A percentile compares a stretch with the other conserved stretches of the same genome.
Conservation (phyloP, 768 basidiomycete genomes). For the Phanerodontia chrysosporium region DNA sequence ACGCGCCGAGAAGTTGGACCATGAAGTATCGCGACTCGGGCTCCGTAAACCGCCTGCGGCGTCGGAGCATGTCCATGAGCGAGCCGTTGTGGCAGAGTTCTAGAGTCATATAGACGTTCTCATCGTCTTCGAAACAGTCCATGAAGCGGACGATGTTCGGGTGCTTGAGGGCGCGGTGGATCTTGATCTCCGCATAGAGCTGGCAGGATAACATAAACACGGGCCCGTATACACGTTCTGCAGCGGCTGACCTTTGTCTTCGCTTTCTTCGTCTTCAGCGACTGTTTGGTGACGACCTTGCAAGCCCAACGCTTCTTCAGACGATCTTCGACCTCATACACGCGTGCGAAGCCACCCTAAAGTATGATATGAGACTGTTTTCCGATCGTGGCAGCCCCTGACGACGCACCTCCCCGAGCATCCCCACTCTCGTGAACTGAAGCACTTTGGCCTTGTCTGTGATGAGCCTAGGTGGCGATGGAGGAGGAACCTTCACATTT, state of each 20-base stretch:
- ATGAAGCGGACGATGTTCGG: conserved; percentile 90
- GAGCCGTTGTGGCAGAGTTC: conserved; percentile 90
- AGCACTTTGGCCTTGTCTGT: conserved; percentile 53
- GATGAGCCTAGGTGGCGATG: conserved; percentile 77
- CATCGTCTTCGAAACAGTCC: conserved; percentile 93
- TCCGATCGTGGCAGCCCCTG: neutral
- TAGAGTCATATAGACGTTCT: conserved; percentile 96
- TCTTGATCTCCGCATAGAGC: conserved; percentile 99
- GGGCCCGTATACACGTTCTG: neutral
- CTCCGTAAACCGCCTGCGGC: conserved; percentile 83
- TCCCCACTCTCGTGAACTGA: conserved; percentile 69
- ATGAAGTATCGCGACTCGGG: conserved; percentile 91
- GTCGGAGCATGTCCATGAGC: conserved; percentile 86
- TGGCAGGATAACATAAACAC: conserved; percentile 26
- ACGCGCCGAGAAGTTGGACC: conserved; percentile 92
- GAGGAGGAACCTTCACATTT: conserved; percentile 78
- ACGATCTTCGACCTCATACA: conserved; percentile 87
- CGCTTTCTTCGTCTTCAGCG: conserved; percentile 92
- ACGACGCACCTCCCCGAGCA: conserved; percentile 79
- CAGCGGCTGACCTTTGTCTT: conserved; percentile 77
- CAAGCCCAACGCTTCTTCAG: conserved; percentile 69
- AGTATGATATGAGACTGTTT: neutral
- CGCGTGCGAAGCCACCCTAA: conserved; percentile 91
- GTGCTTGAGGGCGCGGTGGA: conserved; percentile 86
- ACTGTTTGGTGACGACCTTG: conserved; percentile 92